A percentile compares a stretch with the other conserved stretches of the same genome.
phyloP scores from a whole-genome alignment of 495 filamentous ascomycete genomes.

The Penicillium ochrochloron region DNA sequence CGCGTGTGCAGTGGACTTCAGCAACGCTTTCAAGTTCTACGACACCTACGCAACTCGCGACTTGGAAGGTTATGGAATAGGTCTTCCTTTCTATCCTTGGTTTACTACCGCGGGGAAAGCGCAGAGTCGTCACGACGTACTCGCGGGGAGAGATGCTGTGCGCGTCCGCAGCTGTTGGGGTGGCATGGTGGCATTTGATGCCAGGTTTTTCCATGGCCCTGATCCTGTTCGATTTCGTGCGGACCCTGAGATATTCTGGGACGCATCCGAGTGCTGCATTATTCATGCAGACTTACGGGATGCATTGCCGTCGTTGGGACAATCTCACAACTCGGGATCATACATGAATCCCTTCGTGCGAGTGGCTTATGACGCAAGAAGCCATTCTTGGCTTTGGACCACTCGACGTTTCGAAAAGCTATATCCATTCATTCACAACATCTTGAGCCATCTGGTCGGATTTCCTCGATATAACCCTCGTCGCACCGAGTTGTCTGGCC shows the following conservation, averaged over 20 bases:
- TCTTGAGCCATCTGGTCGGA: conserved; percentile 56
- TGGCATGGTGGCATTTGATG: conserved; percentile 80
- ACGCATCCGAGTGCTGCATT: conserved; percentile 79
- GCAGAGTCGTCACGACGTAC: conserved; percentile 62
- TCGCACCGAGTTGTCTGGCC: background rate
- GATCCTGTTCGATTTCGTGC: conserved; percentile 66
- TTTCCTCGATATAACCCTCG: conserved; percentile 63
- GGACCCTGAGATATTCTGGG: conserved; percentile 69
- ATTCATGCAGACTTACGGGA: conserved; percentile 70
- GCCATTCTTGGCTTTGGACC: conserved; percentile 58
- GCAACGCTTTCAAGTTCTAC: conserved; percentile 77
- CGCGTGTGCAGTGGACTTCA: conserved; percentile 78
- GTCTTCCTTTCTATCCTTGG: conserved; percentile 76
- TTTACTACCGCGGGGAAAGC: conserved; percentile 64
- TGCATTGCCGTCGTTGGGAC: background rate
- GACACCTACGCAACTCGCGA: conserved; percentile 82
- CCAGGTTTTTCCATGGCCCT: conserved; percentile 57
- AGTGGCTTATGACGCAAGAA: conserved; percentile 61
- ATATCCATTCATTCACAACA: conserved; percentile 56
- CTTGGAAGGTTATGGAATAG: conserved; percentile 69
- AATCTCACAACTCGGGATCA: conserved; percentile 52
- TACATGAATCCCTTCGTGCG: conserved; percentile 75
- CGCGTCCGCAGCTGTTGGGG: conserved; percentile 81
- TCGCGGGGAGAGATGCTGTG: conserved; percentile 67
- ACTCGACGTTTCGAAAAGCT: conserved; percentile 64